These are phyloP conservation scores for Zasmidium angulare DNA, from an alignment of 2,329 filamentous ascomycete species.

Conservation along the genomic window DNA sequence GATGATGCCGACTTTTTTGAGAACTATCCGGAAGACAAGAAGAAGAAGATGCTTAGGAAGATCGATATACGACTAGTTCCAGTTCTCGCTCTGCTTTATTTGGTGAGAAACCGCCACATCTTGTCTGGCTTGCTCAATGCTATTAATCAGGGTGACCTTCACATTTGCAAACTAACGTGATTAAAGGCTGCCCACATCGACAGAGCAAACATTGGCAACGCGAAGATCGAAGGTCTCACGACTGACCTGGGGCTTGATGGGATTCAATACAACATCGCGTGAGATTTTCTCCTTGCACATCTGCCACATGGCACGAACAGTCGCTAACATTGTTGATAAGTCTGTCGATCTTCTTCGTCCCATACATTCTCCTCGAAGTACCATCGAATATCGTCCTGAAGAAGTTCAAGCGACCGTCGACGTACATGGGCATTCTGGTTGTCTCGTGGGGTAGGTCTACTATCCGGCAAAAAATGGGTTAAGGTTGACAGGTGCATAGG, in stretches of 20 bases:
- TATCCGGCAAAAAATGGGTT: background rate
- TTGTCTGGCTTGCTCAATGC: no score
- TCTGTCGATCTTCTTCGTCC: conserved; percentile 38
- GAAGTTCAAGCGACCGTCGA: conserved; percentile 27
- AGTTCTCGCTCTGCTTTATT: conserved; percentile 47
- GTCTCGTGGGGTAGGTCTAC: conserved; percentile 29
- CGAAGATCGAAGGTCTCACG: conserved; percentile 26
- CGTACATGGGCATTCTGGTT: conserved; percentile 27
- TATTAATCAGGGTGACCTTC: no score
- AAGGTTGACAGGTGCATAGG: background rate
- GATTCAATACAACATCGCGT: conserved; percentile 38
- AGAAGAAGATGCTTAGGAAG: conserved; percentile 46
- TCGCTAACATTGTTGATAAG: background rate
- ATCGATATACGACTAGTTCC: conserved; percentile 52
- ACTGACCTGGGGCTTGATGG: conserved; percentile 17
- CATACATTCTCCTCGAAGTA: conserved; percentile 39
- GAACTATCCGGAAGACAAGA: conserved; percentile 16
- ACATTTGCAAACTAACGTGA: no score
- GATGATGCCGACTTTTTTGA: conserved; percentile 27
- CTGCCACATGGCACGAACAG: background rate
- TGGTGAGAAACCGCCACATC: no score
- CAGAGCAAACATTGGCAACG: conserved; percentile 42
- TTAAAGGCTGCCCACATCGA: conserved; percentile 49
- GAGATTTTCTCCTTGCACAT: background rate
- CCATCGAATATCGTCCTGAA: conserved; percentile 34